phyloP scores from a whole-genome alignment of 129 eudicot genomes.

The Heracleum sosnowskyi region DNA sequence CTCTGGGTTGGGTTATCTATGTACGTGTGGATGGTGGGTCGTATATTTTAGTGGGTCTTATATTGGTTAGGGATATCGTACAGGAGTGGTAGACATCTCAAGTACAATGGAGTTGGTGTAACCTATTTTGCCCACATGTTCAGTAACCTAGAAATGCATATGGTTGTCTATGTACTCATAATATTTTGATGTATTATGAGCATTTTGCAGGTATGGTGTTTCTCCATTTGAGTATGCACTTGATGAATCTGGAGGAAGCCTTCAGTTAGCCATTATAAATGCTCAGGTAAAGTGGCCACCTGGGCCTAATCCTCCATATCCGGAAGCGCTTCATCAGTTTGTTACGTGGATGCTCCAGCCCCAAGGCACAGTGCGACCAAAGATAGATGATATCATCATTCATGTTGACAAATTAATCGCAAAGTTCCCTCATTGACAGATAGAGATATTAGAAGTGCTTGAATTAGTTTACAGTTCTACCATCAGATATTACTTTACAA shows the following conservation, averaged over 20 bases:
- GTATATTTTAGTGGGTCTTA: neutral
- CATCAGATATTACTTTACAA: neutral
- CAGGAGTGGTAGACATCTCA: neutral
- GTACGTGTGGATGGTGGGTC: neutral
- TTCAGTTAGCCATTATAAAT: conserved; percentile 74
- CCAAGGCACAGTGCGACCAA: conserved; percentile 74
- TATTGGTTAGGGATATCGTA: neutral
- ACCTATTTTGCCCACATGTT: neutral
- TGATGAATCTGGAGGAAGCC: conserved; percentile 88
- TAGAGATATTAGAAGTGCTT: neutral
- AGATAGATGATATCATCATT: conserved; percentile 72
- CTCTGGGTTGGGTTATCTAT: neutral
- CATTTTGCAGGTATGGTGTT: conserved; percentile 58
- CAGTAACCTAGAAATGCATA: neutral
- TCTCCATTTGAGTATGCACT: conserved; percentile 92
- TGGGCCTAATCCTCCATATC: conserved; percentile 80
- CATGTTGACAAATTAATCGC: conserved; percentile 77
- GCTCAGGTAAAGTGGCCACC: conserved; percentile 88
- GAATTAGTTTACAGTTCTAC: conserved; percentile 17
- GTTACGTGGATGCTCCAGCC: conserved; percentile 96
- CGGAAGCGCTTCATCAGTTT: conserved; percentile 83
- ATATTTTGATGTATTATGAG: neutral
- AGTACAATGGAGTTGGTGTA: neutral
- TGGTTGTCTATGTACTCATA: no score
- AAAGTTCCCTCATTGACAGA: conserved; percentile 47